Percentiles rank a stretch among this genome's conserved stretches.
phyloP scores from a whole-genome alignment of 2,329 filamentous ascomycete genomes.

The Proliferodiscus dingleyae region DNA sequence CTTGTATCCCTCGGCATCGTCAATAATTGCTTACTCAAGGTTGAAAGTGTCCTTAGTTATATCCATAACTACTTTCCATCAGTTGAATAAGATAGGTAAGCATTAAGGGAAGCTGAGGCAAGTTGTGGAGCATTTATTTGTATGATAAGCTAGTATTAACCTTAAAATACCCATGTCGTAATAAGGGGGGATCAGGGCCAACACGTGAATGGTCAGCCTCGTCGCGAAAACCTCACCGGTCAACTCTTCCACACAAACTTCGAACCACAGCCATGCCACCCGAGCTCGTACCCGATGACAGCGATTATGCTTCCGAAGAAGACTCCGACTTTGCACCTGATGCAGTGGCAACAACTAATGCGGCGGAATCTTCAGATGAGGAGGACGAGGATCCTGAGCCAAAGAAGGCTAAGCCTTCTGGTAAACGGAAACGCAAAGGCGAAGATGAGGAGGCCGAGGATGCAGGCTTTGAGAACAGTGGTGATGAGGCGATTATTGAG shows the following conservation, averaged over 20 bases:
- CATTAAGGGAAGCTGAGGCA: no score
- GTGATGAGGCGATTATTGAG: slow-evolving; percentile 66
- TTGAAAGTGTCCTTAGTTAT: no score
- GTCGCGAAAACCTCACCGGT: slow-evolving; percentile 2
- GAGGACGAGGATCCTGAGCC: slow-evolving; percentile 14
- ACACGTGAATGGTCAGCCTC: slow-evolving; percentile 4
- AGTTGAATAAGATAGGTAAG: no score
- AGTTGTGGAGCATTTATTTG: no score
- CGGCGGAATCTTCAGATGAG: slow-evolving; percentile 33
- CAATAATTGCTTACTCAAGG: no score
- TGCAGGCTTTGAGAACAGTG: slow-evolving; percentile 59
- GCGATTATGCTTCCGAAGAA: slow-evolving; percentile 63
- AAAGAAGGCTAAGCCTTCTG: slow-evolving; percentile 27
- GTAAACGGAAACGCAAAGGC: slow-evolving; percentile 28
- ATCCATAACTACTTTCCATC: no score
- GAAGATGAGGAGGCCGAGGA: slow-evolving; percentile 36
- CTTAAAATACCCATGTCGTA: no score
- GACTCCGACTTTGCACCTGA: slow-evolving; percentile 71
- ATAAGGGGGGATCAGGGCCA: no score
- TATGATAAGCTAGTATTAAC: no score
- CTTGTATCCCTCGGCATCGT: no score
- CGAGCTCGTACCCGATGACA: slow-evolving; percentile 30
- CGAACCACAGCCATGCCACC: slow-evolving; percentile 26
- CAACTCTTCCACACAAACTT: background rate
- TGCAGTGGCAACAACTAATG: slow-evolving; percentile 38